Evolutionary conservation across 306 rosid species (phyloP).

Genomic region (Argentina anserina): DNA sequence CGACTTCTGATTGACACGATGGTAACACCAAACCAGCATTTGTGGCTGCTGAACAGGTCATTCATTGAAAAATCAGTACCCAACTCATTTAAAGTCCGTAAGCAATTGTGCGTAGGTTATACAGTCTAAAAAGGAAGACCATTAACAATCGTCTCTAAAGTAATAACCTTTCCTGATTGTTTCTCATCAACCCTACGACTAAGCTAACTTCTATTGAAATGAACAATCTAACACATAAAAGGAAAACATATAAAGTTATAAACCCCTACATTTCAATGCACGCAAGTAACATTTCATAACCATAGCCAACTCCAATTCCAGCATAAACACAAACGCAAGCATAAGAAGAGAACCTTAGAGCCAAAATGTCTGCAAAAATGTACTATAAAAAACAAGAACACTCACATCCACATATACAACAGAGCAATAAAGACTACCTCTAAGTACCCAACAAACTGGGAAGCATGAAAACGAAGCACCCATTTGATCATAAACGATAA

Average conservation of each 20-base stretch:
- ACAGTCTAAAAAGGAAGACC: neutral
- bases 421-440: neutral
- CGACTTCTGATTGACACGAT: conserved; percentile 46
- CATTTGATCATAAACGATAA: neutral
- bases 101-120: neutral
- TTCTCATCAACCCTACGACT: neutral
- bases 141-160: neutral
- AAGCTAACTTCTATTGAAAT: neutral
- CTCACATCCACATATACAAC: neutral
- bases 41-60: conserved; percentile 39
- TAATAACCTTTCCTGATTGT: neutral
- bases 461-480: neutral
- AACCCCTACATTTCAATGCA: too few species aligned
- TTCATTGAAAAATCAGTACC: conserved; percentile 29
- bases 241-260: neutral
- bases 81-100: conserved; percentile 12
- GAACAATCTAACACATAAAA: neutral
- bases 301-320: too few species aligned
- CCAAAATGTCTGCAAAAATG: neutral
- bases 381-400: neutral
- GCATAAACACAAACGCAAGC: neutral
- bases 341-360: neutral
- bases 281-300: too few species aligned
- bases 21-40: conserved; percentile 25
- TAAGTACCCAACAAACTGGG: neutral